Evolutionary conservation across 371 early-diverging fungal species (phyloP), one percentile per base, ranked within the genome.

Genomic region (Saksenaea vasiformis): DNA sequence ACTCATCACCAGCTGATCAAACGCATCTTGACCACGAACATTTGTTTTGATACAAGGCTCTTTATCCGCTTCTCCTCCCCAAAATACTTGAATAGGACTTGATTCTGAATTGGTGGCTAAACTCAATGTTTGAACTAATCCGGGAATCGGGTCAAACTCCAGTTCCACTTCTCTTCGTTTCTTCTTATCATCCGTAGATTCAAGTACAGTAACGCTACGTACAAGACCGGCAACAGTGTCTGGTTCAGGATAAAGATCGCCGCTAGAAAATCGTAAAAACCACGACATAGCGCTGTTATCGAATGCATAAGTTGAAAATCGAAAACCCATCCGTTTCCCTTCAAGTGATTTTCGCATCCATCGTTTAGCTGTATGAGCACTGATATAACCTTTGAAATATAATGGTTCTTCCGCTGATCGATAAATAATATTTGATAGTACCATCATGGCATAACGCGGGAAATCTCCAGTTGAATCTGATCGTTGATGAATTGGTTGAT

Each of bases 401-500:
- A 62, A 26, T 3, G 62, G 62, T 14, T 27, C 41, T 24, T 39
- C 19, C 7, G 62, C 56, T 8, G 39, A 53, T 24, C 35, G 35
- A 34, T 62, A 62, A 10, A 24, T 26, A 36, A 53, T 54, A 36
- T 54, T 54, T 54, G 62, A 62, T 19, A 62, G 39, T 7, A 62
- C 62, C 39, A 54, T 62, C 56, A 62, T 54, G 31, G 54, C 62
- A 31, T 62, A 62, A 54, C 51, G 28, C 9, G 62, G 62, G 28
- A 62, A 62, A 22, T 47, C 51, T 19, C 22, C 51, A 22, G 51
- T 22, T 22, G 22, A 19, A 19, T 47, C 51, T 47, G 8, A 17
- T 10, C 24, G n/a, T 24, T 47, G 51, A 47, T 47, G 51, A 10
- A 47, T 47, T 11, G 51, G 51, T 11, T 47, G 51, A 47, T 47